Conservation (phyloP, 257 asterid species). For the Cruciata laevipes region DNA sequence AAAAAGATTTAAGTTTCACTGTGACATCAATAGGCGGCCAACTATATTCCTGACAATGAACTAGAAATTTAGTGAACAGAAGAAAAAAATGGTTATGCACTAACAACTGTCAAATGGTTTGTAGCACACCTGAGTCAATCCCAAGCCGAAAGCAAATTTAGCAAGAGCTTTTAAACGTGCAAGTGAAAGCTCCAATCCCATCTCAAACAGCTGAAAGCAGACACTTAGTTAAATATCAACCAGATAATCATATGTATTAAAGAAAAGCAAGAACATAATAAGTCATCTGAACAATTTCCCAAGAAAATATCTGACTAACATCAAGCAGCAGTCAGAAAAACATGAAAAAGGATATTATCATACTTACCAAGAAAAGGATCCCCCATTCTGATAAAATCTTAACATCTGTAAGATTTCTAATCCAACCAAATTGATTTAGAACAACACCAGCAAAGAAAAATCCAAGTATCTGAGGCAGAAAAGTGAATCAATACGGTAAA, state of each 20-base stretch:
- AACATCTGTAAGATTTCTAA: conserved; percentile 82
- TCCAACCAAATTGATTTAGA: conserved; percentile 87
- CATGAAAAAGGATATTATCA: conserved; percentile 9
- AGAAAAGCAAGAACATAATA: not conserved
- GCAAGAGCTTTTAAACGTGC: conserved; percentile 95
- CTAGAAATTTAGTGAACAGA: not conserved
- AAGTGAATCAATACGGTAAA: not conserved
- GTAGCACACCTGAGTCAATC: conserved; percentile 74
- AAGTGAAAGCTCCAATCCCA: conserved; percentile 99
- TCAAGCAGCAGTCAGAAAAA: not conserved
- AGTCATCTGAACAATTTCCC: not conserved
- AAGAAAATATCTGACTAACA: not conserved
- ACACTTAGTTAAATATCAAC: conserved; percentile 24
- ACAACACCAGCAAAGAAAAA: conserved; percentile 98
- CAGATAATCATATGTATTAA: not conserved
- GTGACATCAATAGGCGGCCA: not conserved
- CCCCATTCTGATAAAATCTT: conserved; percentile 99
- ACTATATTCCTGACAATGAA: not conserved
- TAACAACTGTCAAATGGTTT: not conserved
- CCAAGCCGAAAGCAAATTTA: conserved; percentile 94
- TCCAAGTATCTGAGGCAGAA: conserved; percentile 82
- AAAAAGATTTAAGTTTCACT: conserved; percentile 9
- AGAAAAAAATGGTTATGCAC: not conserved
- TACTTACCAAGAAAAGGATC: conserved; percentile 88
- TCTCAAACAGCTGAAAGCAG: conserved; percentile 87